Evolutionary conservation across 1,284 basidiomycete genomes (phyloP).

Genomic region (Pulveroboletus sp.): DNA sequence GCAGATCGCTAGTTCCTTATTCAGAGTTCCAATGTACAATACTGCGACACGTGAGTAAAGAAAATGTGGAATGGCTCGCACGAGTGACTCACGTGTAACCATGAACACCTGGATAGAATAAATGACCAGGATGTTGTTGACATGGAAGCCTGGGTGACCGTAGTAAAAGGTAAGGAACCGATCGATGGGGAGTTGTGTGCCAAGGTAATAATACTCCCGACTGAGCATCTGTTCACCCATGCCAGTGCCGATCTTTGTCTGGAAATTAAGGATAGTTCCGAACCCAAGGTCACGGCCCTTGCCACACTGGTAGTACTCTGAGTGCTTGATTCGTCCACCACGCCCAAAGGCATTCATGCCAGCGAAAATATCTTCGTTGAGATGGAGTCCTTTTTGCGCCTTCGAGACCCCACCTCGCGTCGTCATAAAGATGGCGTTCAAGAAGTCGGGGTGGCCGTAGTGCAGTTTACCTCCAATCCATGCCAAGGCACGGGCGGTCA

Average conservation of each 20-base stretch:
- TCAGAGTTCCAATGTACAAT: conserved; percentile 91
- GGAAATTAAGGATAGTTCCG: conserved; percentile 99
- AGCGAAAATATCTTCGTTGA: conserved; percentile 99
- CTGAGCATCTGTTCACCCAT: conserved; percentile 99
- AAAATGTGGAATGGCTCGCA: background rate
- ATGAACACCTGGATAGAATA: conserved; percentile 96
- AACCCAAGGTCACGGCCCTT: conserved; percentile 99
- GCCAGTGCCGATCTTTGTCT: conserved; percentile 99
- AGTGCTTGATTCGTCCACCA: conserved; percentile 99
- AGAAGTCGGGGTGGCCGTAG: conserved; percentile 99
- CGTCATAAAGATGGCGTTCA: conserved; percentile 98
- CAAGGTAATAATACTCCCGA: conserved; percentile 99
- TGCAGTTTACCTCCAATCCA: conserved; percentile 99
- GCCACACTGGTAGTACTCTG: conserved; percentile 98
- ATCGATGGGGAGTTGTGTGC: conserved; percentile 96
- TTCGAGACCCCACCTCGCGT: conserved; percentile 99
- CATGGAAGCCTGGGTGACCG: conserved; percentile 99
- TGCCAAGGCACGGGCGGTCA: conserved; percentile 93
- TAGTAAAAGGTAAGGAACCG: conserved; percentile 99
- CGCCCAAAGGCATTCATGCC: conserved; percentile 99
- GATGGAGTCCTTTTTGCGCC: conserved; percentile 97
- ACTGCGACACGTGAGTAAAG: conserved; percentile 47
- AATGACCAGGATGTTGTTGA: conserved; percentile 99
- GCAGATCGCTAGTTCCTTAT: conserved; percentile 88
- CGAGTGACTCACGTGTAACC: conserved; percentile 68